Percentiles rank a stretch among this genome's conserved stretches.
Evolutionary conservation across 495 filamentous ascomycete genomes (phyloP).

Genomic region (Hypomontagnella submonticulosa): DNA sequence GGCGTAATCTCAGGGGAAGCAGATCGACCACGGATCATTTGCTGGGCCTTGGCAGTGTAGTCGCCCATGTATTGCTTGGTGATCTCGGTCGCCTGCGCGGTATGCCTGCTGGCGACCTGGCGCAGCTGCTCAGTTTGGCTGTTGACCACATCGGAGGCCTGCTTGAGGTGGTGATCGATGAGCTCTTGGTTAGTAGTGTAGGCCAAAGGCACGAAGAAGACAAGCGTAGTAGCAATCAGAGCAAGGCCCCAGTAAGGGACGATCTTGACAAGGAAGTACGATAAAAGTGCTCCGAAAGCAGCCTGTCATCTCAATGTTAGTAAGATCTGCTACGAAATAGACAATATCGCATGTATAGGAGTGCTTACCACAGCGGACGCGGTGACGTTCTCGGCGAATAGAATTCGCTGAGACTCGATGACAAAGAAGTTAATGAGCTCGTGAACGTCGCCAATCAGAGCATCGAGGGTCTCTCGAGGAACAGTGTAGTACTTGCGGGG

Average conservation of each 20-base stretch:
- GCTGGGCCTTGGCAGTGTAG: conserved; percentile 86
- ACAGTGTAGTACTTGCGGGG: conserved; percentile 94
- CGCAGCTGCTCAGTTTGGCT: conserved; percentile 84
- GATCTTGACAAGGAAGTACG: conserved; percentile 94
- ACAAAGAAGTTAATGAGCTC: conserved; percentile 97
- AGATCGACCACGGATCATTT: conserved; percentile 66
- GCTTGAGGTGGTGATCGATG: conserved; percentile 85
- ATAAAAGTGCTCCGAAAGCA: conserved; percentile 81
- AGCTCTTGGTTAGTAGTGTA: conserved; percentile 94
- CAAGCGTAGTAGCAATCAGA: conserved; percentile 76
- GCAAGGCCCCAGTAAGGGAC: conserved; percentile 93
- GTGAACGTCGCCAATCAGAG: conserved; percentile 82
- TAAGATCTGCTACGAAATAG: neutral
- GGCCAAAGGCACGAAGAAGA: conserved; percentile 88
- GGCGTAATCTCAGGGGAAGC: conserved; percentile 53
- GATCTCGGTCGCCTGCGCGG: conserved; percentile 76
- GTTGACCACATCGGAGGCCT: conserved; percentile 75
- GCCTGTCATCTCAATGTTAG: conserved; percentile 64
- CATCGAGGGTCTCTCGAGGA: conserved; percentile 83
- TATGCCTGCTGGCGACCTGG: conserved; percentile 83
- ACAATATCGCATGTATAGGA: conserved; percentile 1
- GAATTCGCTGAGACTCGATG: conserved; percentile 92
- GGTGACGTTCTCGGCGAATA: conserved; percentile 93
- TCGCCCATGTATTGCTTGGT: conserved; percentile 85
- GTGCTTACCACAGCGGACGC: conserved; percentile 80